phyloP scores from a whole-genome alignment of 2,329 filamentous ascomycete species.

The Xylariales sp. region DNA sequence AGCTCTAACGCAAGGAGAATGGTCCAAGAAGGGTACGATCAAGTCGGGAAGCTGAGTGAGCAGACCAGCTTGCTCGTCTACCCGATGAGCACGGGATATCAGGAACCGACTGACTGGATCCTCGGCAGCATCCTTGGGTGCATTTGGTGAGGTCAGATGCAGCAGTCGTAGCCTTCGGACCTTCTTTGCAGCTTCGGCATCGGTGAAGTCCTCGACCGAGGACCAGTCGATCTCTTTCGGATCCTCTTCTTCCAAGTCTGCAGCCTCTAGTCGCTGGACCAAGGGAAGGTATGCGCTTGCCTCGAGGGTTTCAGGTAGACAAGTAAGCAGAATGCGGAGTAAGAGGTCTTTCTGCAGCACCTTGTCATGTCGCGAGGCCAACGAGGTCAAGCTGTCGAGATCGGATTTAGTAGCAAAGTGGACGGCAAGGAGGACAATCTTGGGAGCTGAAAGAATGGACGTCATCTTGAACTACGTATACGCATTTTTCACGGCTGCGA shows the following conservation, averaged over 20 bases:
- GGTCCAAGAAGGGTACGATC: constrained; percentile 62
- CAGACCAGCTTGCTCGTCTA: constrained; percentile 70
- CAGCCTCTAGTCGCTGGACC: constrained; percentile 51
- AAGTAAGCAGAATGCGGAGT: constrained; percentile 70
- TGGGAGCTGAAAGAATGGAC: constrained; percentile 54
- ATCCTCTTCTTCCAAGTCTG: constrained; percentile 36
- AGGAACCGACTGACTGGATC: constrained; percentile 62
- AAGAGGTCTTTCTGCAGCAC: constrained; percentile 61
- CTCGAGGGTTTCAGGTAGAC: constrained; percentile 66
- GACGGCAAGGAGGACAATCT: constrained; percentile 68
- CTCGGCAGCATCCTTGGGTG: constrained; percentile 40
- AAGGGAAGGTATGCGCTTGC: constrained; percentile 60
- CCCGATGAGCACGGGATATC: constrained; percentile 60
- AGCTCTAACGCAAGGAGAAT: constrained; percentile 54
- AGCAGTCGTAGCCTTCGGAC: constrained; percentile 59
- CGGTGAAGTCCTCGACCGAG: constrained; percentile 52
- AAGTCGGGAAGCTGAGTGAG: constrained; percentile 64
- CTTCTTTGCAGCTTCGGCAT: constrained; percentile 60
- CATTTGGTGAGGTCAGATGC: constrained; percentile 47
- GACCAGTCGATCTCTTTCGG: constrained; percentile 48
- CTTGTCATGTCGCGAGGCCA: constrained; percentile 50
- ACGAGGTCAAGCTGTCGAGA: constrained; percentile 54
- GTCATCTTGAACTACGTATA: constrained; percentile 23
- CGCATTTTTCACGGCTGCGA: constrained; percentile 7
- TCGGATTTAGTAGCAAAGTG: constrained; percentile 64